A percentile compares a stretch with the other conserved stretches of the same genome.
These are phyloP conservation scores for Penicillium argentinense DNA, from an alignment of 495 filamentous ascomycete species.

Conservation along the genomic window DNA sequence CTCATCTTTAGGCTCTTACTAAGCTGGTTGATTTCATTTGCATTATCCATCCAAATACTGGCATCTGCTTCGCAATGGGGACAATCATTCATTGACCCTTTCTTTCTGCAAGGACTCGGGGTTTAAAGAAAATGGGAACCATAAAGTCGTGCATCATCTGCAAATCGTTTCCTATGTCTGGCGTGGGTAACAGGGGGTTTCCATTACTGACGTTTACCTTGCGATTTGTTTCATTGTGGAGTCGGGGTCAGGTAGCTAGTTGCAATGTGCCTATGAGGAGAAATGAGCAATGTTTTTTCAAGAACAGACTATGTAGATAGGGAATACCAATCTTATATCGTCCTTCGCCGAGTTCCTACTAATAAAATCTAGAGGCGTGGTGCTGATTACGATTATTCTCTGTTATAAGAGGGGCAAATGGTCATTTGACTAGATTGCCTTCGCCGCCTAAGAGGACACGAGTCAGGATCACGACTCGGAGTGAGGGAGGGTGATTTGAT, in stretches of 20 bases:
- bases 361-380: background rate
- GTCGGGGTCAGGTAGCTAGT: conserved; percentile 1
- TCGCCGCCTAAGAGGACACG: too few species aligned
- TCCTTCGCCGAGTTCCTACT: background rate
- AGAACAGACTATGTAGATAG: too few species aligned
- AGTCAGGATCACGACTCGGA: too few species aligned
- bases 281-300: conserved; percentile 20
- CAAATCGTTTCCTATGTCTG: background rate
- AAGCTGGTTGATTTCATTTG: conserved; percentile 6
- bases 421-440: too few species aligned
- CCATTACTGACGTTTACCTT: conserved; percentile 2
- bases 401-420: too few species aligned
- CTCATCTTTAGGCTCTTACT: conserved; percentile 21
- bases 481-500: too few species aligned
- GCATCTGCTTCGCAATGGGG: background rate
- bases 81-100: background rate
- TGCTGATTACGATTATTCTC: too few species aligned
- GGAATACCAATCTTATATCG: too few species aligned
- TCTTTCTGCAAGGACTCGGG: background rate
- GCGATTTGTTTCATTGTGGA: conserved; percentile 5
- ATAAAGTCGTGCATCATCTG: background rate
- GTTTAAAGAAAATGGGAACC: background rate
- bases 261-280: conserved; percentile 19
- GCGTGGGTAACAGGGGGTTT: conserved; percentile 1
- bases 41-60: background rate